A percentile compares a stretch with the other conserved stretches of the same genome.
Evolutionary conservation across 2,329 filamentous ascomycete genomes (phyloP).

Genomic region (Colletotrichum zoysiae): DNA sequence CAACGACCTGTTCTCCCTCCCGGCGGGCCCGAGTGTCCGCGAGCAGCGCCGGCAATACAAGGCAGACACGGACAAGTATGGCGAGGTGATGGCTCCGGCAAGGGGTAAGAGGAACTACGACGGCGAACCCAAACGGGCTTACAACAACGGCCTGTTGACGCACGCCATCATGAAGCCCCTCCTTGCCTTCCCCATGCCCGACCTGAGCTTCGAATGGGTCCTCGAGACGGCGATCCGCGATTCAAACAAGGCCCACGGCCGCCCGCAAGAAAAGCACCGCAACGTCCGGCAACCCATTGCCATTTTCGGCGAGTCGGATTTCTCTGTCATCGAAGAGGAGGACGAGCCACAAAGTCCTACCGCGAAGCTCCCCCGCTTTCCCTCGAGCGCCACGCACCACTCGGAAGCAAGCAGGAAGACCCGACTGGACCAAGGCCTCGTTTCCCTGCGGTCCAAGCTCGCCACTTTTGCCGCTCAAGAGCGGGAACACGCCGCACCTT

Average conservation of each 20-base stretch:
- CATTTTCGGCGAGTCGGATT: constrained; percentile 31
- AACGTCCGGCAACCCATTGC: constrained; percentile 36
- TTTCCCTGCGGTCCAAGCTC: constrained; percentile 17
- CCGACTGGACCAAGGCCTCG: constrained; percentile 20
- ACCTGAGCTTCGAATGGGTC: constrained; percentile 36
- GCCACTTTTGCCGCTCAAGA: not conserved
- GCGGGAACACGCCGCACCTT: not conserved
- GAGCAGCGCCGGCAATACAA: constrained; percentile 26
- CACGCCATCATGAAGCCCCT: constrained; percentile 31
- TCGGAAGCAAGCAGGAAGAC: constrained; percentile 30
- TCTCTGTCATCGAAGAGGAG: constrained; percentile 35
- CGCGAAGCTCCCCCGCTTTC: constrained; percentile 29
- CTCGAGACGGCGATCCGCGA: constrained; percentile 30
- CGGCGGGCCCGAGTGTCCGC: constrained; percentile 17
- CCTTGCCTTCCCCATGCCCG: constrained; percentile 32
- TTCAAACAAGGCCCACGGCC: constrained; percentile 25
- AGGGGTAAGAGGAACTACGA: constrained; percentile 29
- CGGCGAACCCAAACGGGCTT: constrained; percentile 29
- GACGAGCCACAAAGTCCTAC: constrained; percentile 38
- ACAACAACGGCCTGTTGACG: constrained; percentile 32
- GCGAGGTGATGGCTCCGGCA: constrained; percentile 1
- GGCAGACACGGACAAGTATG: constrained; percentile 26
- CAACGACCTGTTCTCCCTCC: constrained; percentile 23
- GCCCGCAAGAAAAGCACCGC: not conserved
- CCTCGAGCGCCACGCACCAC: constrained; percentile 37